Percentiles rank a stretch among this genome's conserved stretches.
Conservation (phyloP, 768 basidiomycete species). For the Boletus pseudo-olivaceus region DNA sequence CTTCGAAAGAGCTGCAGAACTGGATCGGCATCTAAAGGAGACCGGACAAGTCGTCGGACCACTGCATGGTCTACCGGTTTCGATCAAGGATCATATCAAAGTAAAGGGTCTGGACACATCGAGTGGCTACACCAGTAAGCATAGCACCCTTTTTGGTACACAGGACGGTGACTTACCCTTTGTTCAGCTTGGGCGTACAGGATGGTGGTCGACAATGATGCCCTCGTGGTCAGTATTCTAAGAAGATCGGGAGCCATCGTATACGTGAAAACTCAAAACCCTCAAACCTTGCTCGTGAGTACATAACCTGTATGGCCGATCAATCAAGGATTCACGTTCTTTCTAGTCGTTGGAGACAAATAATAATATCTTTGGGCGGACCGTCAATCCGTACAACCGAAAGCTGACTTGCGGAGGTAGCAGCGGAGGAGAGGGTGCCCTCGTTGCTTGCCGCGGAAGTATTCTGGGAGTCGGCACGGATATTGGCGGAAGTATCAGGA, state of each 20-base stretch:
- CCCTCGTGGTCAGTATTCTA: slow-evolving; percentile 43
- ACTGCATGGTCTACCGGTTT: slow-evolving; percentile 43
- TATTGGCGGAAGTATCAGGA: slow-evolving; percentile 46
- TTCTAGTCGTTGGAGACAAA: slow-evolving; percentile 49
- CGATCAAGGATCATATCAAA: slow-evolving; percentile 47
- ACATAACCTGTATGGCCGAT: neutral
- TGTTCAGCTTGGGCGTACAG: slow-evolving; percentile 38
- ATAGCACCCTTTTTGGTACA: neutral
- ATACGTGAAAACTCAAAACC: slow-evolving; percentile 46
- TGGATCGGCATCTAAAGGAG: slow-evolving; percentile 43
- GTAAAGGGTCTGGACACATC: slow-evolving; percentile 42
- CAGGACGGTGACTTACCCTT: slow-evolving; percentile 11
- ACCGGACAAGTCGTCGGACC: slow-evolving; percentile 50
- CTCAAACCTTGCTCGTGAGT: slow-evolving; percentile 47
- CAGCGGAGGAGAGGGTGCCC: slow-evolving; percentile 46
- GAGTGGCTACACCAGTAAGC: slow-evolving; percentile 28
- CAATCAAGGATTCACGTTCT: slow-evolving; percentile 8
- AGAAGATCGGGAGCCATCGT: slow-evolving; percentile 44
- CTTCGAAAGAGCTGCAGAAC: slow-evolving; percentile 42
- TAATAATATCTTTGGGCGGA: slow-evolving; percentile 54
- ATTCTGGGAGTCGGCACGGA: slow-evolving; percentile 44
- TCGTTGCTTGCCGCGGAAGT: slow-evolving; percentile 42
- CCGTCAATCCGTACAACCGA: slow-evolving; percentile 64
- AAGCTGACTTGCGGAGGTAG: slow-evolving; percentile 43
- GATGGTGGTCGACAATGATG: slow-evolving; percentile 37